A percentile compares a stretch with the other conserved stretches of the same genome.
These are phyloP conservation scores for Papiliotrema terrestris DNA, from an alignment of 1,284 basidiomycete genomes.

Conservation along the genomic window DNA sequence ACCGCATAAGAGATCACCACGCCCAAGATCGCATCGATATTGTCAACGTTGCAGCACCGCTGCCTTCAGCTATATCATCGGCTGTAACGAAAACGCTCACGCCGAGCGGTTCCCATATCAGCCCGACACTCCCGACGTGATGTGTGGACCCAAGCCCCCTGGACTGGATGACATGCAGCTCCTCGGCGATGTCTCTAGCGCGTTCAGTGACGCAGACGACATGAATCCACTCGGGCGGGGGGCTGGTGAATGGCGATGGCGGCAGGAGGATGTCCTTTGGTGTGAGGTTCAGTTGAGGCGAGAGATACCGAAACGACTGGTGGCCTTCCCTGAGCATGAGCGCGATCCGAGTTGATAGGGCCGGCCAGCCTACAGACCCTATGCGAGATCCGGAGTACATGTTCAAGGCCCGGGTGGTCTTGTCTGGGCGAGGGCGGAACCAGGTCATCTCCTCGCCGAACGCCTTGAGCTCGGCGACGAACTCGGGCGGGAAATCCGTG, in stretches of 20 bases:
- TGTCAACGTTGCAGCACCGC: constrained; percentile 73
- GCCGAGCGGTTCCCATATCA: constrained; percentile 76
- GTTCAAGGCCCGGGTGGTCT: constrained; percentile 71
- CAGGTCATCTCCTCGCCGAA: constrained; percentile 78
- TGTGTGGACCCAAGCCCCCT: constrained; percentile 59
- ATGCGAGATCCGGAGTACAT: constrained; percentile 68
- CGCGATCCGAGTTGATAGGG: neutral
- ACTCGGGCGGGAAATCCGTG: constrained; percentile 64
- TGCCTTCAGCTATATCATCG: constrained; percentile 35
- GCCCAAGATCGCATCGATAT: constrained; percentile 38
- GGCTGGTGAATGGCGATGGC: constrained; percentile 53
- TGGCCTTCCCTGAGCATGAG: constrained; percentile 31
- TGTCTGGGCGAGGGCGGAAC: constrained; percentile 61
- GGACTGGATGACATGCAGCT: constrained; percentile 54
- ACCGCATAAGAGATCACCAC: constrained; percentile 28
- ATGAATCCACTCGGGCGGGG: constrained; percentile 63
- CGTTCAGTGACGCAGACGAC: constrained; percentile 79
- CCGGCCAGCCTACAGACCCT: constrained; percentile 54
- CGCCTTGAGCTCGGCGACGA: constrained; percentile 58
- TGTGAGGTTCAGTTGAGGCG: constrained; percentile 66
- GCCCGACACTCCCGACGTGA: too few relatives aligned
- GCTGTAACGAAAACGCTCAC: constrained; percentile 11
- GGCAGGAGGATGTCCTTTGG: constrained; percentile 60
- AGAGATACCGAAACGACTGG: constrained; percentile 75
- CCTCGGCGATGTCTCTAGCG: constrained; percentile 63